A percentile compares a stretch with the other conserved stretches of the same genome.
Evolutionary conservation across 2,329 filamentous ascomycete species (phyloP).

Genomic region (Paecilomyces dactylethromorphus): DNA sequence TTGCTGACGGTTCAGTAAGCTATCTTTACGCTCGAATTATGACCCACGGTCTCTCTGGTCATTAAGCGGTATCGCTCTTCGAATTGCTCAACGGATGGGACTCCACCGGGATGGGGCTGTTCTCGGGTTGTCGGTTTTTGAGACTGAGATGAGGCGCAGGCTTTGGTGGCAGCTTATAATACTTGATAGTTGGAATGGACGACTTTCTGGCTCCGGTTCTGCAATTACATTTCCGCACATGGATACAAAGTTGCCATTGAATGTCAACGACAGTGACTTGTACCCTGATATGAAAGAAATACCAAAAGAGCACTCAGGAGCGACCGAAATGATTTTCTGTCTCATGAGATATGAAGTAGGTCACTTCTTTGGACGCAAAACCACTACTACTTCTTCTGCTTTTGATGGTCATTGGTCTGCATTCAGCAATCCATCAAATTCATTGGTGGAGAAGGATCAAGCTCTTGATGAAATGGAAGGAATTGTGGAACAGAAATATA

Average conservation of each 20-base stretch:
- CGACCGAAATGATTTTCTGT: conserved; percentile 42
- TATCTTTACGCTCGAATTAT: too few relatives aligned
- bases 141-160: conserved; percentile 61
- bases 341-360: conserved; percentile 28
- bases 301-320: conserved; percentile 34
- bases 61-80: conserved; percentile 53
- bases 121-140: conserved; percentile 54
- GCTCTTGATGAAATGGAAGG: conserved; percentile 29
- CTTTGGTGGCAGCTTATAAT: conserved; percentile 53
- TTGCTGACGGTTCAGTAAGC: too few relatives aligned
- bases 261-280: conserved; percentile 33
- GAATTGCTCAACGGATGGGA: conserved; percentile 62
- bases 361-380: conserved; percentile 14
- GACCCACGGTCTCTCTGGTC: conserved; percentile 55
- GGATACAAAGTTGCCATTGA: conserved; percentile 32
- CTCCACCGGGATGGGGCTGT: conserved; percentile 56
- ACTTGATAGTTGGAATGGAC: too few relatives aligned
- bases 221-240: too few relatives aligned
- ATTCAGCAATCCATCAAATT: conserved; percentile 8
- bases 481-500: conserved; percentile 27
- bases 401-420: too few relatives aligned
- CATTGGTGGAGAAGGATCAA: conserved; percentile 15
- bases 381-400: too few relatives aligned
- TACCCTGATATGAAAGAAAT: conserved; percentile 37
- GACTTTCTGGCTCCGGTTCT: too few relatives aligned